These are phyloP conservation scores for Astrocystis sublimbata DNA, from an alignment of 495 filamentous ascomycete genomes.

Conservation along the genomic window DNA sequence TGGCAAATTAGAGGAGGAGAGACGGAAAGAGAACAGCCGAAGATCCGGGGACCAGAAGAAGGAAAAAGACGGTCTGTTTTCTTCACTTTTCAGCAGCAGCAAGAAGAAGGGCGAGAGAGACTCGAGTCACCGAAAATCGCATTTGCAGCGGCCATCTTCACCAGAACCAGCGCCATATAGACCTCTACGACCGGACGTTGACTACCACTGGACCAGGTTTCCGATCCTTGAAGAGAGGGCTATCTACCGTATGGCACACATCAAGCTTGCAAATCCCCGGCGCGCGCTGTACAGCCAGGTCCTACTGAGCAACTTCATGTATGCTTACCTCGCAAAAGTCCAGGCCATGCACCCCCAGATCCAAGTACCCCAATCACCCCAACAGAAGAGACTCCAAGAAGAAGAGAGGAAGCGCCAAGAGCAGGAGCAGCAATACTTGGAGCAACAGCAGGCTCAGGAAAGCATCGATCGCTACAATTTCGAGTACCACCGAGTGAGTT, in stretches of 20 bases:
- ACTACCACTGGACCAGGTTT: slow-evolving; percentile 95
- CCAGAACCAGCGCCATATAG: slow-evolving; percentile 74
- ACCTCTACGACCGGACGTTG: slow-evolving; percentile 76
- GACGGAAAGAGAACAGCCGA: slow-evolving; percentile 75
- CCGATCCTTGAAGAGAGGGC: slow-evolving; percentile 94
- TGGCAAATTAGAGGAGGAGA: slow-evolving; percentile 74
- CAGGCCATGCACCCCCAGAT: slow-evolving; percentile 97
- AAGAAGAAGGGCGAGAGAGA: slow-evolving; percentile 77
- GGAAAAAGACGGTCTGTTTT: slow-evolving; percentile 83
- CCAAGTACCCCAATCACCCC: slow-evolving; percentile 67
- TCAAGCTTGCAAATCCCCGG: slow-evolving; percentile 96
- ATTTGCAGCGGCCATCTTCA: slow-evolving; percentile 70
- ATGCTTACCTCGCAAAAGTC: slow-evolving; percentile 97
- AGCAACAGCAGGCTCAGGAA: slow-evolving; percentile 52
- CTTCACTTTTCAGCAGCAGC: slow-evolving; percentile 83
- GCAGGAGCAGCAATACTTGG: slow-evolving; percentile 56
- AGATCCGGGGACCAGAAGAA: slow-evolving; percentile 82
- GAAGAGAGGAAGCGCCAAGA: slow-evolving; percentile 62
- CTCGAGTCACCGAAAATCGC: slow-evolving; percentile 67
- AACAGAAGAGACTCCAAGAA: slow-evolving; percentile 62
- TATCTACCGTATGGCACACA: slow-evolving; percentile 98
- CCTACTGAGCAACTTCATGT: slow-evolving; percentile 99
- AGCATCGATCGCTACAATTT: slow-evolving; percentile 49
- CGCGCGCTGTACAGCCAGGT: slow-evolving; percentile 93
- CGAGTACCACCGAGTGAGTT: slow-evolving; percentile 55